Evolutionary conservation across 306 rosid genomes (phyloP).

Genomic region (Vigna nakashimae): DNA sequence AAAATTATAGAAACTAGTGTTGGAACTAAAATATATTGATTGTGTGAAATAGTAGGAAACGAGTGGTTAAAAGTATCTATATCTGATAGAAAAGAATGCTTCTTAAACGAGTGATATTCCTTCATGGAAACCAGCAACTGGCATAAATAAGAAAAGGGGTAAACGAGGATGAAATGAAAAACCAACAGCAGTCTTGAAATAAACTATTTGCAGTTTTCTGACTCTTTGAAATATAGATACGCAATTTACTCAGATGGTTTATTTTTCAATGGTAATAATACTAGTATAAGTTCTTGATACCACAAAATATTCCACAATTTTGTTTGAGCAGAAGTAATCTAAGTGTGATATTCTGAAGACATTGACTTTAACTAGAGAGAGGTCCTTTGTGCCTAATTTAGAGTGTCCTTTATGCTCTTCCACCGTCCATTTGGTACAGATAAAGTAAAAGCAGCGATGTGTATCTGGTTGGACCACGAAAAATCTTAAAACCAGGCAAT

Average conservation of each 20-base stretch:
- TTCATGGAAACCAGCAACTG: neutral
- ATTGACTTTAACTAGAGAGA: neutral
- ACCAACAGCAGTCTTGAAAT: neutral
- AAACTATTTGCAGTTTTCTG: slow-evolving; percentile 1
- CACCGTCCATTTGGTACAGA: slow-evolving; percentile 62
- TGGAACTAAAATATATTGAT: too few species aligned
- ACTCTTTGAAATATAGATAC: slow-evolving; percentile 1
- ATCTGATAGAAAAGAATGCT: neutral
- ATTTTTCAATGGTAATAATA: neutral
- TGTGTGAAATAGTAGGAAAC: too few species aligned
- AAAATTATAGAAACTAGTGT: too few species aligned
- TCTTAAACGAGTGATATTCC: neutral
- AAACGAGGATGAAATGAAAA: slow-evolving; percentile 3
- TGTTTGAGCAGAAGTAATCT: neutral
- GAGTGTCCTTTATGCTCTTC: slow-evolving; percentile 27
- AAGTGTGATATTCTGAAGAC: slow-evolving; percentile 7
- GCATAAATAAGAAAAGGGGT: neutral
- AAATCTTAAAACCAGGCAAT: slow-evolving; percentile 26
- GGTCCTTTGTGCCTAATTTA: slow-evolving; percentile 20
- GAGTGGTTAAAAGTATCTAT: too few species aligned
- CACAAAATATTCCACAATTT: neutral
- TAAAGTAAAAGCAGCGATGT: slow-evolving; percentile 22
- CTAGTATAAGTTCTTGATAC: neutral
- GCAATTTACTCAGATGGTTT: neutral
- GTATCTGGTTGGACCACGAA: slow-evolving; percentile 25